A percentile compares a stretch with the other conserved stretches of the same genome.
Conservation (phyloP, 2,329 filamentous ascomycete species). For the Zymoseptoria brevis region DNA sequence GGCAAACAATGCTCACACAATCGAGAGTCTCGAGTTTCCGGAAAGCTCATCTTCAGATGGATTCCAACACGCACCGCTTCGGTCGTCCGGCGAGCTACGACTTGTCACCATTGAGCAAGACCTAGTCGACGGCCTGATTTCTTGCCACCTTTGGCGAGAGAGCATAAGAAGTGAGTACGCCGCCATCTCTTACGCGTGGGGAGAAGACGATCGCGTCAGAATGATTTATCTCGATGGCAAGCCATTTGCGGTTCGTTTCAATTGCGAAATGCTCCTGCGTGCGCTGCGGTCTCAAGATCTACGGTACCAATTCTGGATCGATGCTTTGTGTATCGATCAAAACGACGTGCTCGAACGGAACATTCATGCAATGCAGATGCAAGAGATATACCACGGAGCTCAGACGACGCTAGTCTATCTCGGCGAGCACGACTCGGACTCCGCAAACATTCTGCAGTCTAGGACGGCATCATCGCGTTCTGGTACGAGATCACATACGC, state of each 20-base stretch:
- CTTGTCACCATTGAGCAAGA: background rate
- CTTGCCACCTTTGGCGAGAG: background rate
- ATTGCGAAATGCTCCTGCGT: background rate
- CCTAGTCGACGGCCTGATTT: background rate
- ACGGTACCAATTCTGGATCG: background rate
- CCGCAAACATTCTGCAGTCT: background rate
- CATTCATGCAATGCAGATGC: background rate
- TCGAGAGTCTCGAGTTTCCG: background rate
- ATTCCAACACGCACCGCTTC: background rate
- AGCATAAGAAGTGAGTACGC: background rate
- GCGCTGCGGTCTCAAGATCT: background rate
- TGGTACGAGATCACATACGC: background rate
- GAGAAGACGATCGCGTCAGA: background rate
- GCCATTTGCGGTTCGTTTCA: background rate
- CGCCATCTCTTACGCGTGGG: background rate
- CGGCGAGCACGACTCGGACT: background rate
- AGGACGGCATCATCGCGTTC: background rate
- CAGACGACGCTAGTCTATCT: background rate
- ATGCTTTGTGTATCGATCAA: background rate
- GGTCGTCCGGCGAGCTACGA: background rate
- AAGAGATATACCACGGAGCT: background rate
- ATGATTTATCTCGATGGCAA: background rate
- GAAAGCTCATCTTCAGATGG: background rate
- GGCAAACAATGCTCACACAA: background rate
- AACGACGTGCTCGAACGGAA: background rate